Percentiles rank a stretch among this genome's conserved stretches.
phyloP scores from a whole-genome alignment of 2,329 filamentous ascomycete genomes.

The Colletotrichum abscissum region DNA sequence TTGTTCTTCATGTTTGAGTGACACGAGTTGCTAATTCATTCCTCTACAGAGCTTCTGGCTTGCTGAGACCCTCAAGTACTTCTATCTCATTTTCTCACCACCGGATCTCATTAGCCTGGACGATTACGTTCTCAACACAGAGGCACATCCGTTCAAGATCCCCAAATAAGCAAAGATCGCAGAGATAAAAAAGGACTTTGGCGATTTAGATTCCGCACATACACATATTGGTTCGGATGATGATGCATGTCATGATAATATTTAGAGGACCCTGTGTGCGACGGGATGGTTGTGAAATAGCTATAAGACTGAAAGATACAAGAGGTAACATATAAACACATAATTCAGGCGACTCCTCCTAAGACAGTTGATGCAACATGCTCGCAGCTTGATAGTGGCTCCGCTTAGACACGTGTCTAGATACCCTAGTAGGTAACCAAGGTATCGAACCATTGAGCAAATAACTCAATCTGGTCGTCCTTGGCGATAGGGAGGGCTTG shows the following conservation, averaged over 20 bases:
- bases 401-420: background rate
- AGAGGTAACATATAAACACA: background rate
- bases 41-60: constrained; percentile 73
- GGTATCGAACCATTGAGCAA: background rate
- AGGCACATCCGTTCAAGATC: constrained; percentile 57
- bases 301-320: too few species aligned
- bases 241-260: background rate
- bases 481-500: background rate
- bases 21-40: background rate
- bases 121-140: constrained; percentile 71
- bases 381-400: background rate
- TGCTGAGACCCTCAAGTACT: constrained; percentile 80
- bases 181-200: background rate
- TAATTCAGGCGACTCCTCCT: background rate
- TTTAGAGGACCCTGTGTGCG: background rate
- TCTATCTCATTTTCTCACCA: constrained; percentile 77
- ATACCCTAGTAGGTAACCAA: constrained; percentile 10
- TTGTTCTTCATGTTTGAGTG: constrained; percentile 18
- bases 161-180: background rate
- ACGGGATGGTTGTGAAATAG: background rate
- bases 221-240: background rate
- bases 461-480: background rate
- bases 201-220: background rate
- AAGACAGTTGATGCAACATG: background rate
- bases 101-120: constrained; percentile 74